Evolutionary conservation across 2,329 filamentous ascomycete species (phyloP).

Genomic region (Fusarium sp.): DNA sequence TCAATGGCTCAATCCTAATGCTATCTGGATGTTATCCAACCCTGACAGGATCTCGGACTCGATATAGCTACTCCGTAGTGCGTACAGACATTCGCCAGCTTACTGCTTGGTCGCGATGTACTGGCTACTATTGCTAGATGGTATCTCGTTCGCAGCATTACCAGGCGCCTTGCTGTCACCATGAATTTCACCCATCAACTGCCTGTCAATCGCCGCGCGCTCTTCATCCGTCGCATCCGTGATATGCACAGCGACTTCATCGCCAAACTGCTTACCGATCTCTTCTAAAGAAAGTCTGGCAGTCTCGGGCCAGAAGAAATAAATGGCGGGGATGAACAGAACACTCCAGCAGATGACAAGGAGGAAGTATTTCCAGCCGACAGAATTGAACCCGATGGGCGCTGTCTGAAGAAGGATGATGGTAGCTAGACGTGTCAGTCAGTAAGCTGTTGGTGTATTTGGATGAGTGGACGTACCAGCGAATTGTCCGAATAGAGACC

Average conservation of each 20-base stretch:
- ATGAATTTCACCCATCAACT: not conserved
- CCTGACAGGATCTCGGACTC: fast-evolving
- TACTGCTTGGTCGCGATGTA: not conserved
- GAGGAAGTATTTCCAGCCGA: slow-evolving; percentile 61
- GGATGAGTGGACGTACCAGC: slow-evolving; percentile 40
- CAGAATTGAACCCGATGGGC: slow-evolving; percentile 48
- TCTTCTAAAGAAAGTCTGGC: slow-evolving; percentile 52
- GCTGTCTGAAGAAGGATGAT: slow-evolving; percentile 58
- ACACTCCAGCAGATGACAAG: slow-evolving; percentile 56
- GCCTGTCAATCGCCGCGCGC: slow-evolving; percentile 13
- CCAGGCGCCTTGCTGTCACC: not conserved
- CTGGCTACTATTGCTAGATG: slow-evolving; percentile 16
- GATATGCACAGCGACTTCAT: slow-evolving; percentile 58
- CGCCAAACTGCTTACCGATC: slow-evolving; percentile 52
- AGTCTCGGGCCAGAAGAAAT: slow-evolving; percentile 46
- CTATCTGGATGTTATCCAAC: not conserved
- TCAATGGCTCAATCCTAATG: fast-evolving
- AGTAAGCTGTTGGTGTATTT: too few relatives aligned
- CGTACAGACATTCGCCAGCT: too few relatives aligned
- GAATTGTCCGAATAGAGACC: slow-evolving; percentile 61
- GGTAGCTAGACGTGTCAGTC: slow-evolving; percentile 35
- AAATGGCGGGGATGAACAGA: slow-evolving; percentile 44
- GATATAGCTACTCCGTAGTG: not conserved
- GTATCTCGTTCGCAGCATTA: not conserved
- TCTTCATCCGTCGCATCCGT: slow-evolving; percentile 52